phyloP scores from a whole-genome alignment of 805 yeast species.

The Saccharomyces jurei region DNA sequence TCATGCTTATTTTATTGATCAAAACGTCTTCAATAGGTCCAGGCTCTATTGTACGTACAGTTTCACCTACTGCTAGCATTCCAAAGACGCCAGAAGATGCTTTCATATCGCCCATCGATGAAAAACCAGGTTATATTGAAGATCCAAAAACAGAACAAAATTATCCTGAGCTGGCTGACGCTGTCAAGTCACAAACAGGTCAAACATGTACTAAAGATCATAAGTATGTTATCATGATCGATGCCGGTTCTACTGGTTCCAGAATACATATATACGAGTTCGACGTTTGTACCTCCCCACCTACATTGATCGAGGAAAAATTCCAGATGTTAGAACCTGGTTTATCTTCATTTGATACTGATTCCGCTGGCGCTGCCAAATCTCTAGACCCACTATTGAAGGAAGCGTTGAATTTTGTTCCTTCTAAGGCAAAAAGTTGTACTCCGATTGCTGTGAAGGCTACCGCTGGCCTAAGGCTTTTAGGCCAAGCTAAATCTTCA shows the following conservation, averaged over 20 bases:
- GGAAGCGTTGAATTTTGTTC: slow-evolving; percentile 68
- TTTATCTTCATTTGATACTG: slow-evolving; percentile 73
- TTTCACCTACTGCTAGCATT: slow-evolving; percentile 10
- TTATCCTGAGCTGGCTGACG: slow-evolving; percentile 21
- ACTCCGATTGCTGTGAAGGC: slow-evolving; percentile 96
- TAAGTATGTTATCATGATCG: slow-evolving; percentile 86
- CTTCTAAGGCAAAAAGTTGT: slow-evolving; percentile 62
- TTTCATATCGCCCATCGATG: slow-evolving; percentile 14
- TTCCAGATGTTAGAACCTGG: slow-evolving; percentile 92
- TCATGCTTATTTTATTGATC: slow-evolving; percentile 44
- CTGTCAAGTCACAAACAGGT: slow-evolving; percentile 13
- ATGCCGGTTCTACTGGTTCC: slow-evolving; percentile 97
- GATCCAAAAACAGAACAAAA: slow-evolving; percentile 14
- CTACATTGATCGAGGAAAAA: slow-evolving; percentile 67
- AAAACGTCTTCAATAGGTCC: slow-evolving; percentile 34
- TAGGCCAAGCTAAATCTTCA: slow-evolving; percentile 67
- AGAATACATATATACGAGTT: slow-evolving; percentile 91
- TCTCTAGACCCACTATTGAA: slow-evolving; percentile 78
- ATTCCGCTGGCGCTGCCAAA: slow-evolving; percentile 77
- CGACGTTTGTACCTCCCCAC: slow-evolving; percentile 79
- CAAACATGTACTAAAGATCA: slow-evolving; percentile 35
- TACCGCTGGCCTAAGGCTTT: slow-evolving; percentile 87
- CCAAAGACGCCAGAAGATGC: slow-evolving; percentile 14
- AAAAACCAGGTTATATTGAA: slow-evolving; percentile 21
- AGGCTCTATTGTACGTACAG: slow-evolving; percentile 10